These are phyloP conservation scores for Petunia hybrid DNA, from an alignment of 305 asterid species.

Conservation along the genomic window DNA sequence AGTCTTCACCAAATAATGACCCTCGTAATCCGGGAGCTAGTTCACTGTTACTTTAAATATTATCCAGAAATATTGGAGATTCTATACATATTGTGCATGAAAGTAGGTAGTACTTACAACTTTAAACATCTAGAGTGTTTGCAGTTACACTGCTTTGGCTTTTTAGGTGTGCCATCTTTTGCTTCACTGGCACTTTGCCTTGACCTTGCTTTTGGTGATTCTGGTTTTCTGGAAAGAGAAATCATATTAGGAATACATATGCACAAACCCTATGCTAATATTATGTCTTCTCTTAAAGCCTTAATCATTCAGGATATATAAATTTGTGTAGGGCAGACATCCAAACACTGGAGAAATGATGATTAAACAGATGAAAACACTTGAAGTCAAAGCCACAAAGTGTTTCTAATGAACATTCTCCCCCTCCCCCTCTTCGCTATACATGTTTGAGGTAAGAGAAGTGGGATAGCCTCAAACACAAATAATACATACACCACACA, in stretches of 20 bases:
- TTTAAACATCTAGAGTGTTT: conserved; percentile 53
- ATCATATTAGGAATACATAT: background rate
- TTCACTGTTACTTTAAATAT: background rate
- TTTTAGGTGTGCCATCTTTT: conserved; percentile 56
- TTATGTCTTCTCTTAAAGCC: too few species aligned
- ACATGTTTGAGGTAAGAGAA: background rate
- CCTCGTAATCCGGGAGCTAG: background rate
- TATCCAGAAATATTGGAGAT: background rate
- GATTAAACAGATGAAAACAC: too few species aligned
- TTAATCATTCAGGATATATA: too few species aligned
- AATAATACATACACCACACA: background rate
- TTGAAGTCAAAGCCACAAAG: background rate
- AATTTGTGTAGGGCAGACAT: too few species aligned
- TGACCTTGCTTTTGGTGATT: conserved; percentile 47
- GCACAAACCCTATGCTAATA: background rate
- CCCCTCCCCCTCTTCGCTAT: background rate
- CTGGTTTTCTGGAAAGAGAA: conserved; percentile 45
- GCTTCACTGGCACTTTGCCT: conserved; percentile 39
- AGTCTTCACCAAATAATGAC: conserved; percentile 16
- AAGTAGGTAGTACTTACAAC: conserved; percentile 40
- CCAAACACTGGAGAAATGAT: too few species aligned
- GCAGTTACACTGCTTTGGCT: conserved; percentile 55
- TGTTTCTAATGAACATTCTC: conserved; percentile 3
- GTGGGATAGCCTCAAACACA: conserved; percentile 9
- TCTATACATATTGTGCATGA: background rate